Base-by-base conservation (phyloP, 805 yeast genomes). In the Sugiyamaella smithiae region DNA sequence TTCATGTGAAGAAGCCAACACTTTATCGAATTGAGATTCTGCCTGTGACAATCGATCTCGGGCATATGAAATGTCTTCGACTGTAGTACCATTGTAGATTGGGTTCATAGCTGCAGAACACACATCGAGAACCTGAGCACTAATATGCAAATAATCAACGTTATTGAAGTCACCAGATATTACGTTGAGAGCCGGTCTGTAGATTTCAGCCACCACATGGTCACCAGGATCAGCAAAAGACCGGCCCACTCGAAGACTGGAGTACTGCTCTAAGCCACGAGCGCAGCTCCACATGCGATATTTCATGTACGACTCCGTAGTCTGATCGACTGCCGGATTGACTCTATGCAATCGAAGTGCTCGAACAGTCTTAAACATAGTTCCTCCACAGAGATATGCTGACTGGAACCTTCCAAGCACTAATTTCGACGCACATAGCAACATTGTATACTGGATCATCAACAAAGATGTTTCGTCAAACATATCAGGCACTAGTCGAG, bases 341-440 rank as follows among this genome's bases (percentile, higher is more conserved):
- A 45, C 23, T 20, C 41, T 20, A 36, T 50, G 43, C 7, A 48
- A 26, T 8, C 53, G 43, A 33, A 51, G 32, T 2, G 52, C 49
- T 22, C 46, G 25, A 4, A 32, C 41, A 9, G 36, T 48, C 24
- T 43, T 41, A 22, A 48, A 22, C 40, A 40, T 29, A 1, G 41
- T 25, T 11, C 50, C 52, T n/a, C 37, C 48, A 14, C 37, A 49
- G 26, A 50, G 22, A 40, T 45, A 49, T 12, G 49, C 56, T 5
- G 40, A 42, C 22, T 43, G 42, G 20, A 16, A 23, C 19, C 51
- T 36, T 28, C 52, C 54, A 19, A 40, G 49, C 14, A 43, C 20
- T n/a, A 43, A 23, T 31, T 38, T 36, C 40, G 38, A 50, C 24
- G 46, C 14, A 26, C 44, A 17, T 16, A 20, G 19, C 19, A 50